Conservation (phyloP, 1,284 basidiomycete species). For the Peniophora sp. region DNA sequence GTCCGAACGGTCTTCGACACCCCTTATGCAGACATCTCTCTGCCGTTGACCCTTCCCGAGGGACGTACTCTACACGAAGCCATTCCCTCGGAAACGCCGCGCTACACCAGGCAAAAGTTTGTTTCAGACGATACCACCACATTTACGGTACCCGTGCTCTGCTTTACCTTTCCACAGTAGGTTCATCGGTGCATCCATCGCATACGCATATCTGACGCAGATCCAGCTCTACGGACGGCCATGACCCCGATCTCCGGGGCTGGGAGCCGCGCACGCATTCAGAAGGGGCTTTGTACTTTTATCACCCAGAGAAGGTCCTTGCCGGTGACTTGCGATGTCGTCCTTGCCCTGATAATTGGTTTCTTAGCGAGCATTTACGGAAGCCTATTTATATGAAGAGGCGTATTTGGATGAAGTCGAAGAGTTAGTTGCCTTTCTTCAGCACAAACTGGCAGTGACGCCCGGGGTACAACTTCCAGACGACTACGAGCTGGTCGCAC, state of each 20-base stretch:
- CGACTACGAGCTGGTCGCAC: conserved; percentile 9
- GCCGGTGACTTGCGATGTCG: conserved; percentile 5
- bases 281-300: background rate
- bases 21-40: too few species aligned
- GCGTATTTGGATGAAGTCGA: conserved; percentile 9
- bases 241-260: background rate
- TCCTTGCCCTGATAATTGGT: background rate
- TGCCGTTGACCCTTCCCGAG: too few species aligned
- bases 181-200: too few species aligned
- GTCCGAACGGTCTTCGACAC: too few species aligned
- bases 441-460: background rate
- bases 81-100: too few species aligned
- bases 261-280: background rate
- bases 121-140: too few species aligned
- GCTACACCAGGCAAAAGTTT: too few species aligned
- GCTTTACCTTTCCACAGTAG: too few species aligned
- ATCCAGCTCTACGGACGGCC: too few species aligned
- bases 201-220: too few species aligned
- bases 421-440: conserved; percentile 1
- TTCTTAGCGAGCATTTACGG: conserved; percentile 15
- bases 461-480: conserved; percentile 6
- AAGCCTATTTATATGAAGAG: conserved; percentile 13
- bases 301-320: conserved; percentile 23
- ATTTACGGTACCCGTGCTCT: too few species aligned
- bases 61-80: too few species aligned